A percentile compares a stretch with the other conserved stretches of the same genome.
Evolutionary conservation across 2,329 filamentous ascomycete species (phyloP).

Genomic region (Colletotrichum siamense): DNA sequence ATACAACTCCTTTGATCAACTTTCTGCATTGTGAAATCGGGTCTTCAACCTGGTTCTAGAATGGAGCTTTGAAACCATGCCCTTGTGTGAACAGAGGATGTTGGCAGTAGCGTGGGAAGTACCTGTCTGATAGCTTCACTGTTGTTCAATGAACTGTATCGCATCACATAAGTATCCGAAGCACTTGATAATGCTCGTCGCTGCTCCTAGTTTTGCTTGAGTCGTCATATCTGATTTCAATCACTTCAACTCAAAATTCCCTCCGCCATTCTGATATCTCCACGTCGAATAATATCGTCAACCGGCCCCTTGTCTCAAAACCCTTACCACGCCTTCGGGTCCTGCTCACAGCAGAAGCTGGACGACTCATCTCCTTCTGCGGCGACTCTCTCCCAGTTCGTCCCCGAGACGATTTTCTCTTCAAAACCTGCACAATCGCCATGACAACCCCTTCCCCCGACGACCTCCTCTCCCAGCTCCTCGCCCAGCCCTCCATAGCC

Average conservation of each 20-base stretch:
- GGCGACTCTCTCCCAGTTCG: not conserved
- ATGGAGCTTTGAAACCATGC: too few species aligned
- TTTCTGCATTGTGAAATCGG: too few species aligned
- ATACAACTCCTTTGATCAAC: too few species aligned
- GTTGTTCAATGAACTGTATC: too few species aligned
- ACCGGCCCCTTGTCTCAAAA: not conserved
- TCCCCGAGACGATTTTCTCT: fast-evolving
- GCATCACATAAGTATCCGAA: too few species aligned
- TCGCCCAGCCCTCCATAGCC: not conserved
- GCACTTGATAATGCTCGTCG: too few species aligned
- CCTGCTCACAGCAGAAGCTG: fast-evolving
- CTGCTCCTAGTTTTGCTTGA: too few species aligned
- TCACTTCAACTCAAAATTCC: fast-evolving
- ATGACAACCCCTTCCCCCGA: not conserved
- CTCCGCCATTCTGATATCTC: not conserved
- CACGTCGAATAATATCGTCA: fast-evolving
- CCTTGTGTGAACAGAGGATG: too few species aligned
- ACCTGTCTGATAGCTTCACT: too few species aligned
- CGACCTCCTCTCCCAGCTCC: not conserved
- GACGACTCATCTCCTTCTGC: fast-evolving
- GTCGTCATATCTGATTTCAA: too few species aligned
- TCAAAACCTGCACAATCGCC: fast-evolving
- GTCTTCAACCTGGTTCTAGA: too few species aligned
- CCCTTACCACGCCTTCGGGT: not conserved
- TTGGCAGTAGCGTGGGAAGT: too few species aligned